Evolutionary conservation across 2,329 filamentous ascomycete genomes (phyloP).

Genomic region (Cladosporium oxysporum): DNA sequence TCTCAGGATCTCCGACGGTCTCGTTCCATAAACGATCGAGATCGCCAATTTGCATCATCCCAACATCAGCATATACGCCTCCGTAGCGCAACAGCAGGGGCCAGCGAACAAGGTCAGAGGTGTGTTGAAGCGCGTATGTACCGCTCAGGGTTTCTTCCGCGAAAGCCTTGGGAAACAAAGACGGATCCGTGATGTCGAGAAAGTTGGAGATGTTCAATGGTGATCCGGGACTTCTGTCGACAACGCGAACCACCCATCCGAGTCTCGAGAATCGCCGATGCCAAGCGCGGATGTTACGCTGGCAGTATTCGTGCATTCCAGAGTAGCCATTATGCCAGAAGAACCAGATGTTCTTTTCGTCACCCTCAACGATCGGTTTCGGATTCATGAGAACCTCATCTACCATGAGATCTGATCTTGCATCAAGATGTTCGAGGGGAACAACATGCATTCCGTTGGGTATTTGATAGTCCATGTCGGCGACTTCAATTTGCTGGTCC

Average conservation of each 20-base stretch:
- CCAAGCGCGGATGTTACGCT: conserved; percentile 57
- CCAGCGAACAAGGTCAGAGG: conserved; percentile 57
- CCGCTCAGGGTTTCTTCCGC: not conserved
- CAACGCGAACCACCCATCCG: conserved; percentile 57
- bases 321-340: conserved; percentile 58
- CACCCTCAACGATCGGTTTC: not conserved
- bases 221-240: conserved; percentile 48
- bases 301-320: conserved; percentile 53
- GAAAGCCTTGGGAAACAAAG: not conserved
- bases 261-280: conserved; percentile 53
- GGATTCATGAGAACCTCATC: not conserved
- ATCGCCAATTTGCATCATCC: conserved; percentile 59
- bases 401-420: not conserved
- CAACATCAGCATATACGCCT: conserved; percentile 60
- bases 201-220: not conserved
- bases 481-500: not conserved
- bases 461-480: not conserved
- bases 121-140: not conserved
- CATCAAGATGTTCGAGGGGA: not conserved
- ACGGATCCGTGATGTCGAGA: not conserved
- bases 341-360: conserved; percentile 52
- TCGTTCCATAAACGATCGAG: conserved; percentile 55
- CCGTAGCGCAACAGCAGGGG: conserved; percentile 59
- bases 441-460: not conserved
- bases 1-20: not conserved